These are phyloP conservation scores for Hebeloma cylindrosporum DNA, from an alignment of 768 basidiomycete genomes.

Conservation along the genomic window DNA sequence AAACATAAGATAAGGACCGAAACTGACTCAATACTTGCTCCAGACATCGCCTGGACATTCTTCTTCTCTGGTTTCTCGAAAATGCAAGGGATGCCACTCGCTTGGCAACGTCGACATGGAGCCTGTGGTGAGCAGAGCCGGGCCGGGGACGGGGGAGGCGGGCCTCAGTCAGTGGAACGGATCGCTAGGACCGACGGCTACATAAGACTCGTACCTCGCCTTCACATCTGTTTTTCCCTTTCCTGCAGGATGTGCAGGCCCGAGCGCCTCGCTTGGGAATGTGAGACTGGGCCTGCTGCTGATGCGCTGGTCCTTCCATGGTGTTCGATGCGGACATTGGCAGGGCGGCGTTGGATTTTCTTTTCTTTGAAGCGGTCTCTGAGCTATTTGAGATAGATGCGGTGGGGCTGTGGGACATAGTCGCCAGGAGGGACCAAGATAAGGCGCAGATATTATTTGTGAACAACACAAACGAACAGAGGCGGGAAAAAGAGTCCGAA, in stretches of 20 bases:
- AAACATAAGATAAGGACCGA: slow-evolving; percentile 11
- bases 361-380: slow-evolving; percentile 56
- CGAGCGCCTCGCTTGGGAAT: slow-evolving; percentile 89
- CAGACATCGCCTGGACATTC: slow-evolving; percentile 55
- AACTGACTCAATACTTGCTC: slow-evolving; percentile 72
- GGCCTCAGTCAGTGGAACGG: slow-evolving; percentile 58
- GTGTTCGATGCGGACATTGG: slow-evolving; percentile 36
- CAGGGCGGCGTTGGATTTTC: slow-evolving; percentile 44
- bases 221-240: slow-evolving; percentile 92
- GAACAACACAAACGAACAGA: slow-evolving; percentile 22
- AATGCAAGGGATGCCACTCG: slow-evolving; percentile 75
- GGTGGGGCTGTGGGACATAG: slow-evolving; percentile 69
- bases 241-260: slow-evolving; percentile 86
- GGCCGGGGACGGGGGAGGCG: slow-evolving; percentile 72
- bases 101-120: slow-evolving; percentile 87
- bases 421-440: slow-evolving; percentile 19
- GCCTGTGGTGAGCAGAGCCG: slow-evolving; percentile 63
- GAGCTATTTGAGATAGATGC: slow-evolving; percentile 56
- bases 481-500: slow-evolving; percentile 27
- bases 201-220: slow-evolving; percentile 65
- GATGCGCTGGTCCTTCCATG: slow-evolving; percentile 30
- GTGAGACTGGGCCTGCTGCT: slow-evolving; percentile 46
- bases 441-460: slow-evolving; percentile 24
- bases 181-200: slow-evolving; percentile 37
- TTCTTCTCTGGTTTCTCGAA: slow-evolving; percentile 95